These are phyloP conservation scores for Chrysochromulina parva DNA, from an alignment of 78 protist genomes.

Conservation along the genomic window DNA sequence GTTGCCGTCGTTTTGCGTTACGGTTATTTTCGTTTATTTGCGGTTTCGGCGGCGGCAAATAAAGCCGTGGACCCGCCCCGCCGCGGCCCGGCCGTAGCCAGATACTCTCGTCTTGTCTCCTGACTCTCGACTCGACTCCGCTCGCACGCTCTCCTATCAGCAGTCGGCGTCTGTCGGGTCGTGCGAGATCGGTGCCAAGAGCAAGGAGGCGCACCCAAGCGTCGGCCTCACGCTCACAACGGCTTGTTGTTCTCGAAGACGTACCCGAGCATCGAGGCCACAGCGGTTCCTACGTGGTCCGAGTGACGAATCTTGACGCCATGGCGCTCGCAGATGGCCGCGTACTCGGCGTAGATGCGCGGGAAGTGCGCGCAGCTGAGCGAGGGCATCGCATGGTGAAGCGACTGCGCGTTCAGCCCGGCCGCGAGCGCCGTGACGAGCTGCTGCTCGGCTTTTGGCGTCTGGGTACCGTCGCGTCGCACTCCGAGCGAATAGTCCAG, in stretches of 20 bases:
- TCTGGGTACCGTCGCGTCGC: neutral
- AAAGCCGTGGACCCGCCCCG: too few species aligned
- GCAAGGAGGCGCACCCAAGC: too few species aligned
- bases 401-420: neutral
- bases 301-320: neutral
- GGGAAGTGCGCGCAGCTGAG: neutral
- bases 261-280: neutral
- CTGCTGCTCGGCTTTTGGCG: neutral
- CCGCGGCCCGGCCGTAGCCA: too few species aligned
- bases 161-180: too few species aligned
- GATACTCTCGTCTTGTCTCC: too few species aligned
- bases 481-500: neutral
- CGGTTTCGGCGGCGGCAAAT: too few species aligned
- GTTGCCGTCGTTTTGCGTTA: too few species aligned
- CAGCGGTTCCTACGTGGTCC: neutral
- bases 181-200: too few species aligned
- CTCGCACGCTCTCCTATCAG: too few species aligned
- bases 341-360: neutral
- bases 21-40: too few species aligned
- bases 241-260: neutral
- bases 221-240: too few species aligned
- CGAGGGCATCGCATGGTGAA: slow-evolving; percentile 21
- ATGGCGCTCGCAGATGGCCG: neutral
- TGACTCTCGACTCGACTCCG: too few species aligned
- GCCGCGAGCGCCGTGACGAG: neutral